These are phyloP conservation scores for Saccharomycopsis amapae DNA, from an alignment of 805 yeast species.

Conservation along the genomic window DNA sequence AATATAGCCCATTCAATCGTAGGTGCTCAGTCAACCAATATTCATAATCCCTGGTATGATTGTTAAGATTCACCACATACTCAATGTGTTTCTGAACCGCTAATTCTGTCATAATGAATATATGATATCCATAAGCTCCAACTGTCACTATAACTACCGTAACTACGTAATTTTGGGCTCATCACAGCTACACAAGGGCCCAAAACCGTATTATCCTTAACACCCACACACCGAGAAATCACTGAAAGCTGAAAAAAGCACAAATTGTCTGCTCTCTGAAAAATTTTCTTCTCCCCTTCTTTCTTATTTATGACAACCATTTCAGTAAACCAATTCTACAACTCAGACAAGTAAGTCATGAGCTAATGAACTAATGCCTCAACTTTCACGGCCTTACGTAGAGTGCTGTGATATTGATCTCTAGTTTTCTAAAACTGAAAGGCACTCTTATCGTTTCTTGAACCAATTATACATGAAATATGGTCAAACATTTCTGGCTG, in stretches of 20 bases:
- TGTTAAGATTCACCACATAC: slow-evolving; percentile 49
- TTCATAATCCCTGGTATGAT: slow-evolving; percentile 52
- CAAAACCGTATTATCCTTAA: neutral
- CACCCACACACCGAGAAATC: slow-evolving; percentile 1
- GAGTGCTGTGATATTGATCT: too few species aligned
- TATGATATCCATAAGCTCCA: neutral
- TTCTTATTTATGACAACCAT: too few species aligned
- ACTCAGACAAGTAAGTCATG: too few species aligned
- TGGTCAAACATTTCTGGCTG: too few species aligned
- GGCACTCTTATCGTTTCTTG: too few species aligned
- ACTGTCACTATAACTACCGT: neutral
- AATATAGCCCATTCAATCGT: slow-evolving; percentile 84
- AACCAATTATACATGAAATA: too few species aligned
- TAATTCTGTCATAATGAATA: neutral
- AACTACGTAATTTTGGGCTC: neutral
- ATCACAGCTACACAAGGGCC: neutral
- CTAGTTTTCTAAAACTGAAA: too few species aligned
- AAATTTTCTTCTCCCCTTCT: neutral
- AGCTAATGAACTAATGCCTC: too few species aligned
- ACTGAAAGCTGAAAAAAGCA: too few species aligned
- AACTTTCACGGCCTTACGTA: too few species aligned
- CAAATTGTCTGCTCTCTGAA: neutral
- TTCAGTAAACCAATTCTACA: too few species aligned
- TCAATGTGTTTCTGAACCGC: slow-evolving; percentile 43
- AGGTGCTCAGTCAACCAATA: slow-evolving; percentile 90